These are phyloP conservation scores for Cutaneotrichosporon cavernicola DNA, from an alignment of 1,284 basidiomycete genomes.

Conservation along the genomic window DNA sequence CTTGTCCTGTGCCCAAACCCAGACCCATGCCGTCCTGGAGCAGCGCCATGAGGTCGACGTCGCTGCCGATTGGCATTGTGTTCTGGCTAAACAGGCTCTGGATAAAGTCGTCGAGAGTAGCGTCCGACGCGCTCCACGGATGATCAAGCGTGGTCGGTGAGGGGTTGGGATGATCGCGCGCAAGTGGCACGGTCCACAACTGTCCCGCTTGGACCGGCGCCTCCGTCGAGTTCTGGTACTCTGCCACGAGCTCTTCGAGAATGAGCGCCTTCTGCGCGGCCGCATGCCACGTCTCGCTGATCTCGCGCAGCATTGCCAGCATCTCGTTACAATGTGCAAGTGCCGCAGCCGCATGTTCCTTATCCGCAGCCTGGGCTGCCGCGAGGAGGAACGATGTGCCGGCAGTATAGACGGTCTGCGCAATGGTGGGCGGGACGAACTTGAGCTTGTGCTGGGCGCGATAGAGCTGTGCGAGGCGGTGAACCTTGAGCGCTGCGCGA, in stretches of 20 bases:
- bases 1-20: background rate
- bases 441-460: slow-evolving; percentile 62
- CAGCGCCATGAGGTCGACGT: slow-evolving; percentile 15
- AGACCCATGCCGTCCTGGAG: slow-evolving; percentile 2
- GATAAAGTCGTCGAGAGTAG: slow-evolving; percentile 19
- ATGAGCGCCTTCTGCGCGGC: slow-evolving; percentile 20
- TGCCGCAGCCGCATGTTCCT: slow-evolving; percentile 4
- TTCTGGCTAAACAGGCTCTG: slow-evolving; percentile 14
- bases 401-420: slow-evolving; percentile 65
- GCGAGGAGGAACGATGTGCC: slow-evolving; percentile 55
- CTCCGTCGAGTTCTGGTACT: slow-evolving; percentile 4
- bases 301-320: slow-evolving; percentile 15
- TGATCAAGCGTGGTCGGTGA: slow-evolving; percentile 1
- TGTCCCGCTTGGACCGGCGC: background rate
- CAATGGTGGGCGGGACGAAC: slow-evolving; percentile 63
- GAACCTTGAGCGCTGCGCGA: slow-evolving; percentile 63
- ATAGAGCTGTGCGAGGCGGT: slow-evolving; percentile 62
- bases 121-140: background rate
- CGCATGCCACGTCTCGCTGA: slow-evolving; percentile 19
- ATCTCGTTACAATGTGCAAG: slow-evolving; percentile 15
- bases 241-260: slow-evolving; percentile 16
- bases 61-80: slow-evolving; percentile 14
- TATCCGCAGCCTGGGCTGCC: slow-evolving; percentile 13
- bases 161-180: slow-evolving; percentile 5
- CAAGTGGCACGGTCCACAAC: background rate